Conservation (phyloP, 2,329 filamentous ascomycete species). For the Colletotrichum sp. region DNA sequence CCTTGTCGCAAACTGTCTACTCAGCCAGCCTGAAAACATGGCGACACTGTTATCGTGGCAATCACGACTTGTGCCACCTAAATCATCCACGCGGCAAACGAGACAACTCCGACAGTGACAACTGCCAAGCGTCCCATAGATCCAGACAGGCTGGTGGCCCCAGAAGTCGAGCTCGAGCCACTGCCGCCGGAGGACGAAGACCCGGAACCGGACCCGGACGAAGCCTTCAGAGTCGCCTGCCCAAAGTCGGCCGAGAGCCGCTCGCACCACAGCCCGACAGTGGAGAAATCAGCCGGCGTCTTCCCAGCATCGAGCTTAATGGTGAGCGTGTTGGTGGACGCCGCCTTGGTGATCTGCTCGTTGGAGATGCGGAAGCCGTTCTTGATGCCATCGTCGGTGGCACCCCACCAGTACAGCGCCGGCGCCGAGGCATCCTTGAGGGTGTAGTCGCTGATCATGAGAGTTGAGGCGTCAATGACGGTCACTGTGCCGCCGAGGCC, state of each 20-base stretch:
- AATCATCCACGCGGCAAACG: not conserved
- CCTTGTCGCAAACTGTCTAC: not conserved
- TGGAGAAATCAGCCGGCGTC: constrained; percentile 25
- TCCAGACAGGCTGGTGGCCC: not conserved
- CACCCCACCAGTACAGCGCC: constrained; percentile 33
- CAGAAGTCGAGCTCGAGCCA: not conserved
- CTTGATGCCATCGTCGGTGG: constrained; percentile 20
- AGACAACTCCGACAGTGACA: not conserved
- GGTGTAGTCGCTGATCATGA: constrained; percentile 26
- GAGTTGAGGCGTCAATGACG: constrained; percentile 25
- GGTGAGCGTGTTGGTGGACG: constrained; percentile 19
- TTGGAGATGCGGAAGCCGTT: constrained; percentile 31
- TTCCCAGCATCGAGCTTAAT: constrained; percentile 29
- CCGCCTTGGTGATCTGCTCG: constrained; percentile 22
- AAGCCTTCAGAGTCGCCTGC: not conserved
- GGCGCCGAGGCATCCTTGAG: constrained; percentile 30
- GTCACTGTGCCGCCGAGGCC: constrained; percentile 28
- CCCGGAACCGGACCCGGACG: not conserved
- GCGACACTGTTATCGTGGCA: not conserved
- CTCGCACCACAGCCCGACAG: not conserved
- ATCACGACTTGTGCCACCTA: not conserved
- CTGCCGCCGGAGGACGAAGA: not conserved
- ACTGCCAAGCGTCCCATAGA: not conserved
- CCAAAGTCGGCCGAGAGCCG: not conserved
- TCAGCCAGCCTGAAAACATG: not conserved